phyloP scores from a whole-genome alignment of 1,284 basidiomycete genomes.

The Rhodotorula mucilaginosa region DNA sequence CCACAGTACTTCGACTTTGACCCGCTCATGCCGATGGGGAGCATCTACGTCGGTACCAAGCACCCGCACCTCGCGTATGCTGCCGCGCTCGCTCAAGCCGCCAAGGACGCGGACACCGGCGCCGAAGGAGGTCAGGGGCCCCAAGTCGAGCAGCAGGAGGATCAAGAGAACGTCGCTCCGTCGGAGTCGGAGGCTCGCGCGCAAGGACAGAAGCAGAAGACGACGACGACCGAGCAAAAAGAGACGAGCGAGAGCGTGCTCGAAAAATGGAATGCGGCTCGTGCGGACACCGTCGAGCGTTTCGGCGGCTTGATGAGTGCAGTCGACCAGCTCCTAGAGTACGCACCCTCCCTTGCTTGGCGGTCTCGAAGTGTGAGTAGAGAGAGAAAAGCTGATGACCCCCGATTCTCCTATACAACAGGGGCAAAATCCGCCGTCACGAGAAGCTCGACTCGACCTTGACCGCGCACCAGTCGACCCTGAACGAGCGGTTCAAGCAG shows the following conservation, averaged over 20 bases:
- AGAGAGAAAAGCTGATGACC: neutral
- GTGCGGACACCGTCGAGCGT: neutral
- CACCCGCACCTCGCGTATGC: neutral
- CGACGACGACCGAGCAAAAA: neutral
- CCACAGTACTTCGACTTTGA: neutral
- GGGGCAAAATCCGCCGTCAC: neutral
- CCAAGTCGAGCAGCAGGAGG: neutral
- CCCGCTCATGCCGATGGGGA: neutral
- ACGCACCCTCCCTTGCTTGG: neutral
- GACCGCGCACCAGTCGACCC: neutral
- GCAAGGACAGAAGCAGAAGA: neutral
- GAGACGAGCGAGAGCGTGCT: neutral
- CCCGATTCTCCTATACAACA: neutral
- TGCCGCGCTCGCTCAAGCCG: neutral
- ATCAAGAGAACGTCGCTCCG: neutral
- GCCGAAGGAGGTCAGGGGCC: neutral
- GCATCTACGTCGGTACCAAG: neutral
- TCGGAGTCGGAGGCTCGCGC: neutral
- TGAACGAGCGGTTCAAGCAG: neutral
- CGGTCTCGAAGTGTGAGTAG: too few relatives aligned
- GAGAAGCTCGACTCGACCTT: neutral
- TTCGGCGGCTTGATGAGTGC: neutral
- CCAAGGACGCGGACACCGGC: neutral
- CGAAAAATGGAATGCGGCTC: neutral
- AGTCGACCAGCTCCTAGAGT: neutral